Evolutionary conservation across 352 stramenopile species (phyloP).

Genomic region (Globisporangium takayamanum): DNA sequence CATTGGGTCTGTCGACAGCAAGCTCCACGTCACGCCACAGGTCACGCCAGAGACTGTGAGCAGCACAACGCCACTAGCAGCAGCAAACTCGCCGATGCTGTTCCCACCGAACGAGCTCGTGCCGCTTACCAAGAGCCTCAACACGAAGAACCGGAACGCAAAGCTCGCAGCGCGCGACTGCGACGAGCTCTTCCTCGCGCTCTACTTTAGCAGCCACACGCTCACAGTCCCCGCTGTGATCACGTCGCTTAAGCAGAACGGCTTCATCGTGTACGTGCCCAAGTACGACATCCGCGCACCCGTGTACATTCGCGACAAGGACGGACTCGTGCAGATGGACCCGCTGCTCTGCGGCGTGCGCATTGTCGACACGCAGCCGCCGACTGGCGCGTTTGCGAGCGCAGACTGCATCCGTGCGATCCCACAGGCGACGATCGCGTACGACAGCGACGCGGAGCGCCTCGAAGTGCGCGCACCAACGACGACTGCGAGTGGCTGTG

Average conservation of each 20-base stretch:
- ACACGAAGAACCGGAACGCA: conserved; percentile 86
- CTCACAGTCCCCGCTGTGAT: conserved; percentile 85
- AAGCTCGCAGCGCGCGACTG: conserved; percentile 87
- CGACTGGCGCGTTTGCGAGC: conserved; percentile 54
- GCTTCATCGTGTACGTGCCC: conserved; percentile 91
- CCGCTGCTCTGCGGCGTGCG: conserved; percentile 62
- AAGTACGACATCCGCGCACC: conserved; percentile 88
- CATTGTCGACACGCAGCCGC: conserved; percentile 49
- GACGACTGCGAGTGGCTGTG: conserved; percentile 12
- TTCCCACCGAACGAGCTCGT: conserved; percentile 67
- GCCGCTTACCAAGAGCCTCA: conserved; percentile 81
- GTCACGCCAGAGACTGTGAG: neutral
- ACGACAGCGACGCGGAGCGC: conserved; percentile 21
- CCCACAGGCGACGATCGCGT: conserved; percentile 36
- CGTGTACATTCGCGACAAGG: conserved; percentile 88
- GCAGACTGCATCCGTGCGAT: conserved; percentile 58
- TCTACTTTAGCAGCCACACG: conserved; percentile 90
- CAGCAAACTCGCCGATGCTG: conserved; percentile 13
- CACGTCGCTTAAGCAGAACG: conserved; percentile 87
- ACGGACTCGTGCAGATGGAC: conserved; percentile 81
- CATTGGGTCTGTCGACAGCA: conserved; percentile 53
- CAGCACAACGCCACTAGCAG: neutral
- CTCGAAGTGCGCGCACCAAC: conserved; percentile 27
- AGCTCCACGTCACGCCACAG: conserved; percentile 27
- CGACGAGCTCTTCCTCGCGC: conserved; percentile 88